Evolutionary conservation across 768 basidiomycete species (phyloP).

Genomic region (Tulasnella sp.): DNA sequence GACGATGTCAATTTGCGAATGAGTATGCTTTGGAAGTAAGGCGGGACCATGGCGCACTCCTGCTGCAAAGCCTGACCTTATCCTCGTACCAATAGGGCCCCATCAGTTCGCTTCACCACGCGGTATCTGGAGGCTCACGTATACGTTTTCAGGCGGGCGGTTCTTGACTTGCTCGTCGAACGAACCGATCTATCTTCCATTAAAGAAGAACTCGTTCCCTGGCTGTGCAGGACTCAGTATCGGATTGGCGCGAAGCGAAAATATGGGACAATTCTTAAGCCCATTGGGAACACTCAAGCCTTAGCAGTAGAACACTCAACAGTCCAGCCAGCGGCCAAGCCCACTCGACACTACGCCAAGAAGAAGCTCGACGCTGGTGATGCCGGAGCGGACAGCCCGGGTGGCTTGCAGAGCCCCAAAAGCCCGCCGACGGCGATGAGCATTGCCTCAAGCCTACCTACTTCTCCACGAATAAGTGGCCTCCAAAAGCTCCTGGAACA

Average conservation of each 20-base stretch:
- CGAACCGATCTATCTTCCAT: slow-evolving; percentile 72
- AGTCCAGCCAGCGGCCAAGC: neutral
- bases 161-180: slow-evolving; percentile 58
- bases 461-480: neutral
- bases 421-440: slow-evolving; percentile 1
- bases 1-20: slow-evolving; percentile 72
- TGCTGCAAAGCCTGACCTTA: neutral
- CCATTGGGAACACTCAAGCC: slow-evolving; percentile 31
- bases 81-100: slow-evolving; percentile 12
- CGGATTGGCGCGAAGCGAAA: slow-evolving; percentile 28
- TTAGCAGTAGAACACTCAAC: slow-evolving; percentile 24
- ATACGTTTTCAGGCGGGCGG: slow-evolving; percentile 70
- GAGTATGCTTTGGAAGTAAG: slow-evolving; percentile 61
- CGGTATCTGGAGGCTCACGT: slow-evolving; percentile 69
- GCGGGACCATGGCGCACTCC: neutral
- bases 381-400: neutral
- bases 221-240: slow-evolving; percentile 83
- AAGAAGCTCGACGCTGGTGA: neutral
- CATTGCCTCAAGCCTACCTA: neutral
- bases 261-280: slow-evolving; percentile 21
- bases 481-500: neutral
- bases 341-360: neutral
- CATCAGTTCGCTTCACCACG: slow-evolving; percentile 38
- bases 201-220: slow-evolving; percentile 84
- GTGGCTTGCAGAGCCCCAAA: neutral